Evolutionary conservation across 139 green algal genomes (phyloP), one percentile per base, ranked within the genome.

Genomic region (Yamagishiella unicocca): DNA sequence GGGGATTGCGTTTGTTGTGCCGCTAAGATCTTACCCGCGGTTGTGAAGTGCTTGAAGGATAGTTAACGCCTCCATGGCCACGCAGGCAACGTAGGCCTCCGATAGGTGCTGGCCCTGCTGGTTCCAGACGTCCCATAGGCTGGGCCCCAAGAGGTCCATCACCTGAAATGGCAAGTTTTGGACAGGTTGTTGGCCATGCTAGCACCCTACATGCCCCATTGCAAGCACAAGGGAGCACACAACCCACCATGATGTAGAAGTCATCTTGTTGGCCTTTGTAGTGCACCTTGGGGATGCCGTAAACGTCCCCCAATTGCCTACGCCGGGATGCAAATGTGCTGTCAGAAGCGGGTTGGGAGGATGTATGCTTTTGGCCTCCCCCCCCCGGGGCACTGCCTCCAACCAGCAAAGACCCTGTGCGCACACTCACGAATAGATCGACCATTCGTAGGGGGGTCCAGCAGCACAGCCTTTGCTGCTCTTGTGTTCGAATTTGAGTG

Each of bases 71-170:
- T 99, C 98, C 43, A 99, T 94, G n/a, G 98, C 98, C 38, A 99
- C 99, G 90, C 98, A 99, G 2, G 98, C 97, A n/a, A 99, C 98
- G 96, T 99, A 99, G 82, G 98, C 95, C 92, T 98, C 95, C 29
- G 92, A 96, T 94, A 99, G 72, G 50, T 90, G 90, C 43, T 93
- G 90, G 19, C 93, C 98, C 94, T 17, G 94, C 96, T 88, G 95
- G 92, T 99, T 99, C 98, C 98, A 99, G 35, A 98, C 95, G 83
- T 99, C 98, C 98, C 98, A 99, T 68, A 99, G 87, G 87, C 94
- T 98, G 53, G 98, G 98, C 17, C 98, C 98, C 67, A 99, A 93
- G 83, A 99, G 94, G 92, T 99, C 98, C 98, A 99, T 99, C 14
- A 99, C 96, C 96, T 99, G 91, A 55, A 85, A 67, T 33, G 22